Conservation (phyloP, 2,329 filamentous ascomycete genomes). For the Exophiala bonariae region DNA sequence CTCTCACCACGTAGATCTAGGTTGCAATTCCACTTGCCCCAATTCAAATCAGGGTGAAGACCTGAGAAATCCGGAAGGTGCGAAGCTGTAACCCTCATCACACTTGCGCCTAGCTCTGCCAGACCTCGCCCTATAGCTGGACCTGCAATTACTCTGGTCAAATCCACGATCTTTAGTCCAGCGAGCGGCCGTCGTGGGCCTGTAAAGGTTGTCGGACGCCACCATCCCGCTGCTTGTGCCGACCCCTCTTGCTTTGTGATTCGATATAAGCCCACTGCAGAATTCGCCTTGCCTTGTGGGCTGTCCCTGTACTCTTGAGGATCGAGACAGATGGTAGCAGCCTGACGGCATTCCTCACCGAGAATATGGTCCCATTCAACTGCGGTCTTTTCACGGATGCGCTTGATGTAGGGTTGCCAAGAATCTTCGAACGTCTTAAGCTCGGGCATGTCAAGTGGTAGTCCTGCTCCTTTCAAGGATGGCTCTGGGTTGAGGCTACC, state of each 20-base stretch:
- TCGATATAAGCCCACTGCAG: conserved; percentile 41
- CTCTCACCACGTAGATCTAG: conserved; percentile 47
- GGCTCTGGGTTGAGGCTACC: conserved; percentile 48
- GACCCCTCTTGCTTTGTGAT: conserved; percentile 26
- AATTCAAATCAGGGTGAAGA: conserved; percentile 73
- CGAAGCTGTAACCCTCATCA: conserved; percentile 46
- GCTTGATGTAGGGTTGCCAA: conserved; percentile 34
- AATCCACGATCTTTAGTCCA: conserved; percentile 51
- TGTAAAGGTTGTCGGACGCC: conserved; percentile 19
- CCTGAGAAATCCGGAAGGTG: conserved; percentile 43
- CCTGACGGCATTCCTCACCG: conserved; percentile 39
- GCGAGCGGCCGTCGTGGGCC: conserved; percentile 39
- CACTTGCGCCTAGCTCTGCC: conserved; percentile 46
- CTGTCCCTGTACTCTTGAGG: conserved; percentile 38
- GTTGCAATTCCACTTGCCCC: conserved; percentile 68
- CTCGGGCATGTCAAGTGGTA: conserved; percentile 33
- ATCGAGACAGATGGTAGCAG: conserved; percentile 41
- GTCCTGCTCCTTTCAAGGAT: conserved; percentile 36
- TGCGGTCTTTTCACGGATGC: conserved; percentile 34
- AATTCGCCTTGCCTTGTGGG: conserved; percentile 43
- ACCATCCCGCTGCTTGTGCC: conserved; percentile 8
- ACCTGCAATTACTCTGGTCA: conserved; percentile 47
- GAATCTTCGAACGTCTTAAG: conserved; percentile 30
- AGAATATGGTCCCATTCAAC: conserved; percentile 35
- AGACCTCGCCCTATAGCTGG: conserved; percentile 43